Evolutionary conservation across 805 yeast genomes (phyloP), one percentile per base, ranked within the genome.

Genomic region (Yamadazyma ubonensis): DNA sequence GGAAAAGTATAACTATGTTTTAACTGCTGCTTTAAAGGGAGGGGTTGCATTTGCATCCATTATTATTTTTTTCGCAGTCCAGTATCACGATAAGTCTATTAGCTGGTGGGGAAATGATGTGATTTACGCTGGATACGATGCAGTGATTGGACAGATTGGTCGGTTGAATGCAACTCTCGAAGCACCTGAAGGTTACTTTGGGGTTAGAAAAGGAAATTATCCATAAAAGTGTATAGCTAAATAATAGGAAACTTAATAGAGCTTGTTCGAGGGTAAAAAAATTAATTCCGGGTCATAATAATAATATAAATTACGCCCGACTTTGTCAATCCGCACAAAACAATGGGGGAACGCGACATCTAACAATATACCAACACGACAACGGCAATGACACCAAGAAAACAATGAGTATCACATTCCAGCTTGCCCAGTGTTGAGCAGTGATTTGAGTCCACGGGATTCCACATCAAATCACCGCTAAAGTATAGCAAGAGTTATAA

Each of bases 1-100:
- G 89, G 79, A 81, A 29, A 82, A 81, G 57, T 83, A 83, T 58
- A 81, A 81, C 55, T 81, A 79, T 53, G 69, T 81, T 25, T 57
- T 81, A 34, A 63, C 80, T 14, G 72, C 81, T 33, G 82, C 76
- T 2, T 58, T 81, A 22, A 58, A 69, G 5, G 76, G 83, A 1
- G 86, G 84, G 14, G 73, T 78, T 21, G 85, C 84, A 1, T 68
- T 79, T 45, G 63, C 79, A 39, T 73, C 82, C 3, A 61, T 83
- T 36, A 60, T 81, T 41, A 73, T 79, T 26, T 81, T 82, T 61
- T 77, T 78, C 50, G 61, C 74, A 1, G 67, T 74, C 4, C 68
- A 69, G 29, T 77, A 70, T 51, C 66, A 74, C 34, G 62, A 65
- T 5, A 63, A 59, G 20, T 42, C 51, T 2, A 41, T 80, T 15